Evolutionary conservation across 2,329 filamentous ascomycete genomes (phyloP), one percentile per base, ranked within the genome.

Genomic region (Fusarium pseudocircinatum): DNA sequence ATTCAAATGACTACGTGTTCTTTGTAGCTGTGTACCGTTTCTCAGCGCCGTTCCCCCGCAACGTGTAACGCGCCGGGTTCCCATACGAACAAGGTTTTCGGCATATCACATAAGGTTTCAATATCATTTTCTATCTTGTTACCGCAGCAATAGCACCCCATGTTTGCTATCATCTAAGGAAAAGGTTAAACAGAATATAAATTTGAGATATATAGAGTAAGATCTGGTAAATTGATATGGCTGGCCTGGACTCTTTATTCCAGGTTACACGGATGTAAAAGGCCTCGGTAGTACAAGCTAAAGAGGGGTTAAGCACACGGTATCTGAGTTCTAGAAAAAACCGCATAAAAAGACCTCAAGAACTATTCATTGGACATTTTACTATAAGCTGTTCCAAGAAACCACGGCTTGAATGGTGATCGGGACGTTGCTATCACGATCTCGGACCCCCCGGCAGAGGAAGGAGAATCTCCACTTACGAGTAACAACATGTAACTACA

Each of bases 151-250:
- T 10, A 16, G 14, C 6, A 13, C 5, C 10, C 2, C 6, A 2
- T 18, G 1, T 2, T 22, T 26, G 4, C 20, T 39, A 10, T 13
- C 20, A 22, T 13, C 6, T 12, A 20, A 18, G 6, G 5, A 6
- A 34, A 7, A 34, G 1, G 4, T 0, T 4, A 14, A 11, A 26
- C 5, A 6, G 2, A 34, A 11, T 16, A 26, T 1, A 22, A 7
- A 4, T n/a, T 15, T 24, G 4, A 24, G 1, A 34, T 7, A 0
- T 10, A 9, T 3, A 22, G 10, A 12, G 6, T 53, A 28, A 14
- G 13, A 28, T 7, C 28, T 12, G 8, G 10, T 16, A 22, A 0
- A 10, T 4, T 13, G 20, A 28, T 8, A n/a, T 13, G 16, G 16
- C 7, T 24, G 24, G 22, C 1, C 10, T 37, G 20, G 24, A 5